Conservation (phyloP, 352 stramenopile species). For the Phytophthora brassicae region DNA sequence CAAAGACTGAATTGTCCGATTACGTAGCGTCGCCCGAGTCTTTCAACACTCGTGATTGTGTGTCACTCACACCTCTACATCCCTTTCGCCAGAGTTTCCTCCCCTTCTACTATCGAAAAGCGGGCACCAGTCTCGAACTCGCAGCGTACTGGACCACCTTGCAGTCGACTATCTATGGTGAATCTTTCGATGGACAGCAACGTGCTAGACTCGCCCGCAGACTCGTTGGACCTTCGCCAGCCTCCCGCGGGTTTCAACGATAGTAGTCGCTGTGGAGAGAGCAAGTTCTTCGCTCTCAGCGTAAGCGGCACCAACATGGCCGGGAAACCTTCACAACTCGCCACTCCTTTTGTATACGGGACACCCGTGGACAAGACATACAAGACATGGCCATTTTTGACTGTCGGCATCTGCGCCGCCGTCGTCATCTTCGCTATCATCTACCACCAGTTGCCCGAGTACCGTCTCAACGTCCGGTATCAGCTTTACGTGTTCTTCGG, state of each 20-base stretch:
- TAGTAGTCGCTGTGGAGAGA: slow-evolving; percentile 47
- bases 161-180: slow-evolving; percentile 38
- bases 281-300: slow-evolving; percentile 79
- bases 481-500: slow-evolving; percentile 64
- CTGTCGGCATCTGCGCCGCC: slow-evolving; percentile 48
- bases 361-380: slow-evolving; percentile 81
- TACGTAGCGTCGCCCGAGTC: slow-evolving; percentile 24
- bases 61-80: slow-evolving; percentile 27
- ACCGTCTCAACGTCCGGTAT: slow-evolving; percentile 66
- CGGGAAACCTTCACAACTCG: slow-evolving; percentile 52
- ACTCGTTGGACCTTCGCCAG: slow-evolving; percentile 34
- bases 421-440: slow-evolving; percentile 69
- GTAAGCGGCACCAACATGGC: slow-evolving; percentile 46
- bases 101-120: background rate
- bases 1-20: slow-evolving; percentile 14
- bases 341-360: slow-evolving; percentile 73
- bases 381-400: slow-evolving; percentile 78
- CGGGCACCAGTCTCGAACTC: slow-evolving; percentile 1
- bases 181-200: slow-evolving; percentile 51
- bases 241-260: slow-evolving; percentile 25
- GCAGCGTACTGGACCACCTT: no score
- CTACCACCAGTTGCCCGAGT: slow-evolving; percentile 75
- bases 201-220: slow-evolving; percentile 40
- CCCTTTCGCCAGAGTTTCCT: slow-evolving; percentile 1
- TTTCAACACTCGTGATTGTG: slow-evolving; percentile 7